Evolutionary conservation across 2,329 filamentous ascomycete genomes (phyloP).

Genomic region (Orbilia ellipsospora): DNA sequence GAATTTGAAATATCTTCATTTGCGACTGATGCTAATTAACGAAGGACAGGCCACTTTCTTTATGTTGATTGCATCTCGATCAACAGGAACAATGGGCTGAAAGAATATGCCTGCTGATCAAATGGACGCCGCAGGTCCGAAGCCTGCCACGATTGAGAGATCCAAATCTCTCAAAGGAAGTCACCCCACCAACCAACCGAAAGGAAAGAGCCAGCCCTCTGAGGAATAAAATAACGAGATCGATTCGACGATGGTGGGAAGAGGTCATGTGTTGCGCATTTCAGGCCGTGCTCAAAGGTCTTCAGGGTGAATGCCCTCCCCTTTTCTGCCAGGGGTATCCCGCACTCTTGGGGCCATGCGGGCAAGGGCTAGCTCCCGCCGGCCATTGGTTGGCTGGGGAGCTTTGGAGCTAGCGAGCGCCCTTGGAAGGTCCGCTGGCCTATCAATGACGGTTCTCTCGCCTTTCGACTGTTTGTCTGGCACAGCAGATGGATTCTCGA

Average conservation of each 20-base stretch:
- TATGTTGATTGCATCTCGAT: slow-evolving; percentile 1
- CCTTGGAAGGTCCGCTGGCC: slow-evolving; percentile 42
- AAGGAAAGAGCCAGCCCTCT: no score
- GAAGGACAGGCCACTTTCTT: not conserved
- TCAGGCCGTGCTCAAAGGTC: slow-evolving; percentile 31
- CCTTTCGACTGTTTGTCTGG: slow-evolving; percentile 26
- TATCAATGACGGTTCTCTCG: slow-evolving; percentile 39
- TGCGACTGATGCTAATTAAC: not conserved
- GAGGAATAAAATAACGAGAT: not conserved
- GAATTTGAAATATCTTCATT: slow-evolving; percentile 26
- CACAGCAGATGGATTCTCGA: slow-evolving; percentile 24
- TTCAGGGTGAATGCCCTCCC: slow-evolving; percentile 1
- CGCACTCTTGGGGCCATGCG: slow-evolving; percentile 49
- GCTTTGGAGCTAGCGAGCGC: slow-evolving; percentile 51
- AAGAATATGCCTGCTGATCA: slow-evolving; percentile 16
- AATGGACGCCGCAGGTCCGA: no score
- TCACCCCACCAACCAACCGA: no score
- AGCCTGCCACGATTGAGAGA: no score
- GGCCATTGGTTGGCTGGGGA: slow-evolving; percentile 41
- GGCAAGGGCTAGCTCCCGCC: slow-evolving; percentile 49
- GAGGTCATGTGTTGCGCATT: slow-evolving; percentile 52
- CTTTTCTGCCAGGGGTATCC: slow-evolving; percentile 54
- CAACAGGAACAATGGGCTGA: slow-evolving; percentile 30
- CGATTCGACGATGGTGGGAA: slow-evolving; percentile 5
- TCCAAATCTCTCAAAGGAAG: slow-evolving; percentile 3